Percentiles rank a stretch among this genome's conserved stretches.
phyloP scores from a whole-genome alignment of 2,329 filamentous ascomycete genomes.

The Nakataea oryzae region DNA sequence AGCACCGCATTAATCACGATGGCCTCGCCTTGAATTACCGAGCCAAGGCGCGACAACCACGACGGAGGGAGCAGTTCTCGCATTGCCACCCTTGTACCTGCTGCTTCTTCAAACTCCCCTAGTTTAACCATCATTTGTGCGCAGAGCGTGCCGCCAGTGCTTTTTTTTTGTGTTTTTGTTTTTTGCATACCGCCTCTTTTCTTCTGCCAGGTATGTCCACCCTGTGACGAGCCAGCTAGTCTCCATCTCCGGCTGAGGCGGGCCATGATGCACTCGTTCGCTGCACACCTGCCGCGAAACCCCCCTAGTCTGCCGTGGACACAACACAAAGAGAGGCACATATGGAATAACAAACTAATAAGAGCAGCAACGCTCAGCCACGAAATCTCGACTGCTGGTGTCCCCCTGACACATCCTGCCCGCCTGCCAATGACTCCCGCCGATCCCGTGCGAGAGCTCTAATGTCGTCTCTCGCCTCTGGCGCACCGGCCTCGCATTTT shows the following conservation, averaged over 20 bases:
- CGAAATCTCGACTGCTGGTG: not conserved
- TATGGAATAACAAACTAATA: not conserved
- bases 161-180: not conserved
- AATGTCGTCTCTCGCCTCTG: conserved; percentile 15
- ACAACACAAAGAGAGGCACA: not conserved
- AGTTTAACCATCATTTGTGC: not conserved
- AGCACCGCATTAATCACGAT: not conserved
- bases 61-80: not conserved
- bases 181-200: no score
- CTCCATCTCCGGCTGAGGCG: not conserved
- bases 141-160: not conserved
- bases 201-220: no score
- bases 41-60: not conserved
- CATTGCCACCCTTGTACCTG: not conserved
- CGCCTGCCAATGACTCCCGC: not conserved
- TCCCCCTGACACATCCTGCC: not conserved
- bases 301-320: no score
- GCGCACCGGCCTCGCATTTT: not conserved
- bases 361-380: not conserved
- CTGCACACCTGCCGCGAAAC: no score
- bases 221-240: not conserved
- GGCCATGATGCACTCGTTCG: no score
- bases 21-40: not conserved
- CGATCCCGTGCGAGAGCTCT: conserved; percentile 9
- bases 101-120: not conserved